Conservation (phyloP, 768 basidiomycete genomes). For the Dioszegia crocea region DNA sequence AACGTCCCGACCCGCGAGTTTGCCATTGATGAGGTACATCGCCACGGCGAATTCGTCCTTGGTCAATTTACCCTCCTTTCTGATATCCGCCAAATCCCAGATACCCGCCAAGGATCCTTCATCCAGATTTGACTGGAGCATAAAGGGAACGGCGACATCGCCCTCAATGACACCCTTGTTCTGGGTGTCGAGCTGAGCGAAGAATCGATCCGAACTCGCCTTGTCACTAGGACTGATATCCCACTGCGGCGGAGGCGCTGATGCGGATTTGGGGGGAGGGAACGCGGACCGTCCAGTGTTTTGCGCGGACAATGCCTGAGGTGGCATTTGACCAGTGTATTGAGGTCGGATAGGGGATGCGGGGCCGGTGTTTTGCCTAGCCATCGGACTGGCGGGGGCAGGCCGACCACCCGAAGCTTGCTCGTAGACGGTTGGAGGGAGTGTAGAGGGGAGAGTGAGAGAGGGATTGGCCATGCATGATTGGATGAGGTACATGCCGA, state of each 20-base stretch:
- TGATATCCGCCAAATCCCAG: conserved; percentile 92
- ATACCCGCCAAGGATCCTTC: conserved; percentile 81
- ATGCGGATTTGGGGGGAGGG: conserved; percentile 1
- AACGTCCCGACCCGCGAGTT: conserved; percentile 71
- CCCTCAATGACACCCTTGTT: conserved; percentile 80
- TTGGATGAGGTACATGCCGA: conserved; percentile 96
- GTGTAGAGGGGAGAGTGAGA: conserved; percentile 63
- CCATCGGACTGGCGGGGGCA: conserved; percentile 31
- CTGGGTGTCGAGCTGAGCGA: conserved; percentile 71
- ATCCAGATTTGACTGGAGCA: conserved; percentile 80
- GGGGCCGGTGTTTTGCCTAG: conserved; percentile 31
- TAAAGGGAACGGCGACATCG: conserved; percentile 90
- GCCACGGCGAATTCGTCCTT: conserved; percentile 94
- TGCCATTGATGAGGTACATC: conserved; percentile 84
- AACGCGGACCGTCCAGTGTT: conserved; percentile 13
- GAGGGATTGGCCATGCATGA: conserved; percentile 77
- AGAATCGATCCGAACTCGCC: conserved; percentile 68
- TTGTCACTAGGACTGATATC: conserved; percentile 80
- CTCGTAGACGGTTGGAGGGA: conserved; percentile 83
- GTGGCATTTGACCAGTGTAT: conserved; percentile 22
- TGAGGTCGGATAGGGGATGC: conserved; percentile 30
- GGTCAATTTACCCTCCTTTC: conserved; percentile 77
- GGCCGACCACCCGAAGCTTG: conserved; percentile 57
- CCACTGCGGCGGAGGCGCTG: conserved; percentile 55
- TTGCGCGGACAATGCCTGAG: conserved; percentile 14